These are phyloP conservation scores for Verticillium nonalfalfae DNA, from an alignment of 2,329 filamentous ascomycete genomes.

Conservation along the genomic window DNA sequence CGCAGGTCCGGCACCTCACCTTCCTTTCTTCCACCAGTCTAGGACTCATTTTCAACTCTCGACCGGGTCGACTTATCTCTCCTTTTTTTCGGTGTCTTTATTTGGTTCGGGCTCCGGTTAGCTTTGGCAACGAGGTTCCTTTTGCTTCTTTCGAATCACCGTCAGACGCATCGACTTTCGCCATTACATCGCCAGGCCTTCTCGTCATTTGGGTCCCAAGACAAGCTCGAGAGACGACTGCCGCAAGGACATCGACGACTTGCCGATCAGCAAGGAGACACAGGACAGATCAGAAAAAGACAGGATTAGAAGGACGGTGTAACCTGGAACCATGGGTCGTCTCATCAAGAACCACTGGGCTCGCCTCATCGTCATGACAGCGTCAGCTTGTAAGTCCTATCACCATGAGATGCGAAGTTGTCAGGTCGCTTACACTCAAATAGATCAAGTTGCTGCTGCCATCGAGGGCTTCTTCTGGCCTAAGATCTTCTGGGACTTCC, in stretches of 20 bases:
- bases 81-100: neutral
- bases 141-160: neutral
- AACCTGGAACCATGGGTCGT: conserved; percentile 67
- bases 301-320: conserved; percentile 8
- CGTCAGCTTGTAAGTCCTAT: conserved; percentile 60
- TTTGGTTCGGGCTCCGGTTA: neutral
- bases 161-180: neutral
- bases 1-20: conserved; percentile 48
- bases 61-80: conserved; percentile 12
- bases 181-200: neutral
- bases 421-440: conserved; percentile 17
- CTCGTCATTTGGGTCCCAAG: neutral
- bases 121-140: neutral
- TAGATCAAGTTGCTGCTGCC: conserved; percentile 81
- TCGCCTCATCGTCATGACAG: conserved; percentile 83
- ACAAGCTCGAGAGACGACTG: neutral
- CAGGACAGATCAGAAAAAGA: neutral
- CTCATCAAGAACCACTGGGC: conserved; percentile 99
- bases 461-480: conserved; percentile 95
- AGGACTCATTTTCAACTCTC: conserved; percentile 11
- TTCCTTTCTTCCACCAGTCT: conserved; percentile 16
- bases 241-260: neutral
- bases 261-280: neutral
- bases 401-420: neutral
- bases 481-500: conserved; percentile 97